A percentile compares a stretch with the other conserved stretches of the same genome.
Conservation (phyloP, 2,329 filamentous ascomycete genomes). For the Colletotrichum sp. region DNA sequence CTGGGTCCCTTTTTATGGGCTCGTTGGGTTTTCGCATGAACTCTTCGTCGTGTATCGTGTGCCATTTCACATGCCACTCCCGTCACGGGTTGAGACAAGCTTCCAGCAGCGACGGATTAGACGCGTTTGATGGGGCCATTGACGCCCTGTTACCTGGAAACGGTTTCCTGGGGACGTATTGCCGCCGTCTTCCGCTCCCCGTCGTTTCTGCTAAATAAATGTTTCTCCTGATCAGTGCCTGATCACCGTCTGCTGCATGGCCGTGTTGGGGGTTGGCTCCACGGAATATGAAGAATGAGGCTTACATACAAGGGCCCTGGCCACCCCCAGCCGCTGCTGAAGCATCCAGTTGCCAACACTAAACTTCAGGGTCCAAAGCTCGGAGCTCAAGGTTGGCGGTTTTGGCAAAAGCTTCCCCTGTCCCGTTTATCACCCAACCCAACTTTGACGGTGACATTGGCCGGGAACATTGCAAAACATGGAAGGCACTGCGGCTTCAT, state of each 20-base stretch:
- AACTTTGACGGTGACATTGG: neutral
- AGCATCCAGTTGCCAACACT: neutral
- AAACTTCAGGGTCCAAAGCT: neutral
- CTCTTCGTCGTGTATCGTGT: neutral
- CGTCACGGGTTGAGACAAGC: neutral
- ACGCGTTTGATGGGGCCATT: neutral
- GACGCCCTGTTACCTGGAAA: neutral
- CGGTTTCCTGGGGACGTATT: neutral
- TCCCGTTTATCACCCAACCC: neutral
- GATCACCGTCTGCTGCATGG: slow-evolving; percentile 2
- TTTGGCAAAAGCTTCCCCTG: neutral
- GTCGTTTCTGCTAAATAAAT: neutral
- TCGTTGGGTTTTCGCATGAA: neutral
- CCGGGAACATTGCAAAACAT: neutral
- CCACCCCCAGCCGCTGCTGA: neutral
- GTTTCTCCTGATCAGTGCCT: slow-evolving; percentile 1
- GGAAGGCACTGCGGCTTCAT: neutral
- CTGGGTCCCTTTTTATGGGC: neutral
- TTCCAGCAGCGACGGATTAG: neutral
- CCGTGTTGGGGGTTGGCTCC: neutral
- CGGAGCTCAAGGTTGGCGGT: neutral
- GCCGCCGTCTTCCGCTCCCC: neutral
- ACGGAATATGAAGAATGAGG: slow-evolving; percentile 14
- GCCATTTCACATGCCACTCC: slow-evolving; percentile 11
- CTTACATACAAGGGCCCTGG: slow-evolving; percentile 10